A percentile compares a stretch with the other conserved stretches of the same genome.
Conservation (phyloP, 345 rosid species). For the Litchi chinensis region DNA sequence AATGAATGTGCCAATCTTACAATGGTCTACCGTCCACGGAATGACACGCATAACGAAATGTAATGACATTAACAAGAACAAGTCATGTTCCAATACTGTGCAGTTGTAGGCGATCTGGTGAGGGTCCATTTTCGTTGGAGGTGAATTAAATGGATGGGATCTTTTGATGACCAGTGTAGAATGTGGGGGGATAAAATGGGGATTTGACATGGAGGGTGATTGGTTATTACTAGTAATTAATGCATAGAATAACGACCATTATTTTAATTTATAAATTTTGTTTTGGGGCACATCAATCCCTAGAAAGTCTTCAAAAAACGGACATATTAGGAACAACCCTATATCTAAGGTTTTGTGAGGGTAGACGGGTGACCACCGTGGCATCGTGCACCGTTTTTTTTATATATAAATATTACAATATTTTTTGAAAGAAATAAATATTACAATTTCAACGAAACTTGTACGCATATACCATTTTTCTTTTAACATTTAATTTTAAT, state of each 20-base stretch:
- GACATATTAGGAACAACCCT: neutral
- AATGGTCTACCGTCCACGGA: too few relatives aligned
- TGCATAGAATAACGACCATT: constrained; percentile 8
- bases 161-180: neutral
- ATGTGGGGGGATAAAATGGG: neutral
- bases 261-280: neutral
- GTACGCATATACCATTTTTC: too few relatives aligned
- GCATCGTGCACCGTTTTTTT: too few relatives aligned
- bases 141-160: constrained; percentile 8
- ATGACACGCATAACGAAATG: too few relatives aligned
- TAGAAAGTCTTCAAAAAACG: neutral
- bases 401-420: too few relatives aligned
- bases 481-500: too few relatives aligned
- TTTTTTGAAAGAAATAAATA: too few relatives aligned
- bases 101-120: neutral
- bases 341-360: neutral
- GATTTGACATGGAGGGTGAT: neutral
- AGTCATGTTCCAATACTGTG: neutral
- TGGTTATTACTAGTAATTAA: neutral
- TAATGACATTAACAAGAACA: neutral
- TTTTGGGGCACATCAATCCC: constrained; percentile 16
- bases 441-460: too few relatives aligned
- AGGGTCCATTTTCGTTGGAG: neutral
- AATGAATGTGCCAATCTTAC: too few relatives aligned
- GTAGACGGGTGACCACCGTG: neutral